These are phyloP conservation scores for Oryza coarctata DNA, from an alignment of 176 grass and related monocot species.

Conservation along the genomic window DNA sequence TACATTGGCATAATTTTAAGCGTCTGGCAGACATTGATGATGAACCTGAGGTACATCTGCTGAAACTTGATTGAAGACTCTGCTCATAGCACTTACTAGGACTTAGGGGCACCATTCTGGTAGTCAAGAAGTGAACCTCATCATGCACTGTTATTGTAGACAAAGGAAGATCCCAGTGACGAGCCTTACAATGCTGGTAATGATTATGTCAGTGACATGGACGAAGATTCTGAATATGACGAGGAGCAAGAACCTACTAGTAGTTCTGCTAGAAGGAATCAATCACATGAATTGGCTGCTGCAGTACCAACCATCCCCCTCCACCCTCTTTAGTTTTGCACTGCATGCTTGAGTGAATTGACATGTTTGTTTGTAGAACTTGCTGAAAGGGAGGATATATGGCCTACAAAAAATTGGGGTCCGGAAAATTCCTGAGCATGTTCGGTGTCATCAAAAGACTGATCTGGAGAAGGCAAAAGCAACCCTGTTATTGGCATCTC, in stretches of 20 bases:
- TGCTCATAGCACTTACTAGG: not conserved
- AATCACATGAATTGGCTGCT: slow-evolving; percentile 53
- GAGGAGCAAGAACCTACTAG: slow-evolving; percentile 51
- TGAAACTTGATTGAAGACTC: slow-evolving; percentile 2
- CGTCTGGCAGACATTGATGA: slow-evolving; percentile 74
- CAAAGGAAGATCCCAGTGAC: slow-evolving; percentile 43
- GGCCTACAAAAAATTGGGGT: slow-evolving; percentile 83
- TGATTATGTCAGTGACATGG: slow-evolving; percentile 52
- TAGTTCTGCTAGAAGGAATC: slow-evolving; percentile 38
- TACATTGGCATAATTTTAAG: slow-evolving; percentile 97
- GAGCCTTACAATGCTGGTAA: slow-evolving; percentile 52
- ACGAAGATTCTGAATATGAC: slow-evolving; percentile 70
- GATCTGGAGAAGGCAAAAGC: slow-evolving; percentile 91
- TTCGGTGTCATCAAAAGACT: slow-evolving; percentile 65
- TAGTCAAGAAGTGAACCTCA: not conserved
- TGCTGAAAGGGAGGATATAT: slow-evolving; percentile 71
- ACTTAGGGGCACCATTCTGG: not conserved
- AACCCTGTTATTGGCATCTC: slow-evolving; percentile 75
- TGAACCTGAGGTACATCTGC: slow-evolving; percentile 48
- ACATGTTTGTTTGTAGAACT: slow-evolving; percentile 52
- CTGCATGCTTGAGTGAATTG: slow-evolving; percentile 34
- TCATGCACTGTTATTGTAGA: slow-evolving; percentile 40
- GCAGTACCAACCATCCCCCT: slow-evolving; percentile 47
- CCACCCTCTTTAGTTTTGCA: slow-evolving; percentile 6
- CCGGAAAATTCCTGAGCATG: slow-evolving; percentile 72